Evolutionary conservation across 2,329 filamentous ascomycete genomes (phyloP), one percentile per base, ranked within the genome.

Genomic region (Mycosphaerella sp.): DNA sequence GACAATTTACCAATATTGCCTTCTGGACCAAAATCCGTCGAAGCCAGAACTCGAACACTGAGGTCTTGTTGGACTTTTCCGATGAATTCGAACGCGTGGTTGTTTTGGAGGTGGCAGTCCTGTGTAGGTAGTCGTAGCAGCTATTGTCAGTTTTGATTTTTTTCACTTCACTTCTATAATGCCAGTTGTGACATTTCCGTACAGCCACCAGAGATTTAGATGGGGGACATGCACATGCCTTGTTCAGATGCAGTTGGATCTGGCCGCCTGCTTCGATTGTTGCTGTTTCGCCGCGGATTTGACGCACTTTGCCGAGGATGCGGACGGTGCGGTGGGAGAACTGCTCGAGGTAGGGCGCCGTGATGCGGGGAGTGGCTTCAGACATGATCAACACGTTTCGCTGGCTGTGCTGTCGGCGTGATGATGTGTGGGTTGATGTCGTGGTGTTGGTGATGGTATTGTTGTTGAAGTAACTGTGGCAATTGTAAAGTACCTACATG

Each of bases 261-360:
- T 82, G 79, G 0, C 91, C 91, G 2, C 76, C 85, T 5, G 88
- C 85, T 51, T 95, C 89, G 27, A 97, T 79, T 5, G 82, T 81
- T 0, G 89, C 91, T 44, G 80, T 79, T 46, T 93, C 87, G 59
- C 90, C 90, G 45, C 84, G 84, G 18, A 97, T 76, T 63, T 93
- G 84, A 3, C 81, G 79, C 41, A 97, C 89, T 63, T 86, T 89
- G 63, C 93, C 93, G 4, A 95, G 78, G 49, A 97, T 76, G 62
- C 89, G 89, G 56, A 97, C 87, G 56, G 86, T 87, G 59, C 81
- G 73, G 65, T 79, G 71, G 44, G 73, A 70, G 73, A 90, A 95
- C 64, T 78, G 77, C 66, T 89, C 81, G 52, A 97, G 85, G 71
- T 91, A 86, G 36, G 78, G 73, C 47, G 86, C 86, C 42, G 87